Evolutionary conservation across 495 filamentous ascomycete genomes (phyloP), one percentile per base, ranked within the genome.

Genomic region (Trichocladium antarcticum): DNA sequence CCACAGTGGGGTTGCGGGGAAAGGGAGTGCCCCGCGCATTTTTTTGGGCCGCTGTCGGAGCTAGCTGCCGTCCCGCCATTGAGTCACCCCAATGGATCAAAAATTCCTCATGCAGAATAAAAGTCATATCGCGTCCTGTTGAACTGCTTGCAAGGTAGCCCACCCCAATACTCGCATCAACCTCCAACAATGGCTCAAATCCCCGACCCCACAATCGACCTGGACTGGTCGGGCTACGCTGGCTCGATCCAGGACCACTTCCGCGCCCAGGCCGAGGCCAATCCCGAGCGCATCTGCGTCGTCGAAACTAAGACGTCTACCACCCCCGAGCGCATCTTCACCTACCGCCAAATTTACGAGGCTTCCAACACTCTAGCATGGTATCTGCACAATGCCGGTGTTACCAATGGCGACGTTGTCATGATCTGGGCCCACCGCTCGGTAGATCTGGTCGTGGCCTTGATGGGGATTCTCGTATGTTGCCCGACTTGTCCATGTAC

Each of bases 351-450:
- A 58, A 95, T 98, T 51, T 79, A 89, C 60, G 82, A 94, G 65
- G 83, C 83, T 1, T 83, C 85, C 10, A 93, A 94, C 58, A 73
- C 79, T 10, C 69, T 97, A 5, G 83, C 84, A 8, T 84, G 89
- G 65, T 75, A 92, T 57, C 70, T 96, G 22, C 74, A 87, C 36
- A 68, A 79, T 27, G 73, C 77, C 47, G 90, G 89, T 21, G 71
- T 89, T 44, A 72, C 82, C 34, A 72, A 80, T 47, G 89, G 87
- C 11, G 90, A 97, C 42, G 88, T 96, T 20, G 85, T 94, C 46
- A 95, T 95, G 89, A 82, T 90, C 43, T 97, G 83, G 64, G 86
- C 87, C 24, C 77, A 95, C 62, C 78, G 90, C 5, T 77, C 78
- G 11, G 84, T 88, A 6, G 85, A 88, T 51, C 64, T 89, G 15